phyloP scores from a whole-genome alignment of 495 filamentous ascomycete species.

The Copromyces sp. region DNA sequence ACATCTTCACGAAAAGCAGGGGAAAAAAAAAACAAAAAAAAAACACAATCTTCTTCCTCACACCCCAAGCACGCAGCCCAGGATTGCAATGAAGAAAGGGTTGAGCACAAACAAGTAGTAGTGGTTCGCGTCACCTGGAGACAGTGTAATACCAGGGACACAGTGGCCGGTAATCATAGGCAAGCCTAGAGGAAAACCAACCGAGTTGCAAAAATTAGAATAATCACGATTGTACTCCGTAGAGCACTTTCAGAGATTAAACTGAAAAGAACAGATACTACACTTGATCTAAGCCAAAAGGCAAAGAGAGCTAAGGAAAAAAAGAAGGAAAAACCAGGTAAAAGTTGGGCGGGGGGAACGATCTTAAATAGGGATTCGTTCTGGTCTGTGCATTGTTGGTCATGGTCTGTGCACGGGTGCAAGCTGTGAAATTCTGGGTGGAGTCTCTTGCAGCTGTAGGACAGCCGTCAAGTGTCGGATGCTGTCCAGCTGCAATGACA shows the following conservation, averaged over 20 bases:
- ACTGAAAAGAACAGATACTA: conserved; percentile 99
- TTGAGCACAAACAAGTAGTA: not conserved
- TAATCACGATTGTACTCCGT: conserved; percentile 73
- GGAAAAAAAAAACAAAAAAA: no score
- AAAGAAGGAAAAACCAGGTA: conserved; percentile 10
- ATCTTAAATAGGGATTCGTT: conserved; percentile 1
- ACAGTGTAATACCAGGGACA: conserved; percentile 87
- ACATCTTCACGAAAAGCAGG: no score
- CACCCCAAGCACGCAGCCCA: conserved; percentile 42
- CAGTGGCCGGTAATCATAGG: conserved; percentile 58
- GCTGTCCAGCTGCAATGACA: not conserved
- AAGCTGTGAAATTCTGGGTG: not conserved
- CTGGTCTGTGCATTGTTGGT: conserved; percentile 5
- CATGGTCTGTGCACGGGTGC: conserved; percentile 10
- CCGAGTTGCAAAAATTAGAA: conserved; percentile 58
- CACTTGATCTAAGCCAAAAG: conserved; percentile 95
- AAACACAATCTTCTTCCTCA: conserved; percentile 46
- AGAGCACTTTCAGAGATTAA: conserved; percentile 67
- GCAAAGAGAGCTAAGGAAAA: conserved; percentile 33
- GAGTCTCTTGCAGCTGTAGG: not conserved
- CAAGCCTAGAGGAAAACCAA: conserved; percentile 53
- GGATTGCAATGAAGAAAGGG: conserved; percentile 40
- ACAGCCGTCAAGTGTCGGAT: not conserved
- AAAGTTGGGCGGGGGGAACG: not conserved
- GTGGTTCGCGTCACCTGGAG: conserved; percentile 67